Evolutionary conservation across 2,329 filamentous ascomycete species (phyloP).

Genomic region (Alternaria hordeiaustralica): DNA sequence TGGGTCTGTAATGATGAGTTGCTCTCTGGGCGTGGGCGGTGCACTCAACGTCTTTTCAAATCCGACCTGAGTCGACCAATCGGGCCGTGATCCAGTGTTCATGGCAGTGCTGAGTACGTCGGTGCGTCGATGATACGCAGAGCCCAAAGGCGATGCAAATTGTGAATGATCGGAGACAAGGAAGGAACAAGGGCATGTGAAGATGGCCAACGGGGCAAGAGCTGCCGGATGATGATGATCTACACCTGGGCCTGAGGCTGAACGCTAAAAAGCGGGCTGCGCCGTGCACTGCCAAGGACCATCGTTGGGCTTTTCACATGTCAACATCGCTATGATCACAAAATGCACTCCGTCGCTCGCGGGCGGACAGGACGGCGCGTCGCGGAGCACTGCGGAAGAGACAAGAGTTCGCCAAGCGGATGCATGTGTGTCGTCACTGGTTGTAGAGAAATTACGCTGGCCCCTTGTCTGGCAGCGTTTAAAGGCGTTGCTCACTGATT

Average conservation of each 20-base stretch:
- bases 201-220: neutral
- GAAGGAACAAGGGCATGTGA: neutral
- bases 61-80: neutral
- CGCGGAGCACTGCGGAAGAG: slow-evolving; percentile 1
- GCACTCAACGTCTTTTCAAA: neutral
- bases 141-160: slow-evolving; percentile 3
- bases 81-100: slow-evolving; percentile 2
- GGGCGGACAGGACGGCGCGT: slow-evolving; percentile 1
- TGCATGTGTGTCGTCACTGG: neutral
- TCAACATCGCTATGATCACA: slow-evolving; percentile 1
- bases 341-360: neutral
- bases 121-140: neutral
- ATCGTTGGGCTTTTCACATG: slow-evolving; percentile 8
- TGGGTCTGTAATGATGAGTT: slow-evolving; percentile 4
- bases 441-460: neutral
- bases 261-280: slow-evolving; percentile 9
- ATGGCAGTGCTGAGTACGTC: neutral
- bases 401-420: neutral
- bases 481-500: neutral
- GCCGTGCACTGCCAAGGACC: slow-evolving; percentile 4
- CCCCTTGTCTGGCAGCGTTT: neutral
- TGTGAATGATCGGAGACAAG: neutral
- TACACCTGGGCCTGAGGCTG: slow-evolving; percentile 10
- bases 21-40: slow-evolving; percentile 8
- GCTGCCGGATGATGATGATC: slow-evolving; percentile 10